Base-by-base conservation (phyloP, 2,329 filamentous ascomycete species). In the Phialophora verrucosa region DNA sequence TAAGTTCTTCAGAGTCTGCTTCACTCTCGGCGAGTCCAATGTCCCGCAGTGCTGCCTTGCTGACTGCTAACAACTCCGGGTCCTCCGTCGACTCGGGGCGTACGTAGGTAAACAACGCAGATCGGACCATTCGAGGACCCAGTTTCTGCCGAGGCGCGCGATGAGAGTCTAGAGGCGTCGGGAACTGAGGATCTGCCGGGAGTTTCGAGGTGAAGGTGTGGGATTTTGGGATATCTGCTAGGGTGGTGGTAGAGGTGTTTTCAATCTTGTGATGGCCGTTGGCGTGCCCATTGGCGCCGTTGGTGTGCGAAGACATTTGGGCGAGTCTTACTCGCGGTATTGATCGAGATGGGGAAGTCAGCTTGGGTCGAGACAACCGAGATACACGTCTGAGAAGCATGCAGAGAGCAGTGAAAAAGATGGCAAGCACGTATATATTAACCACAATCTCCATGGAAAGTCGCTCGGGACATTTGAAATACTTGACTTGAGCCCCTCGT, bases 21-120 rank as follows among this genome's bases (percentile, higher is more conserved):
- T 95, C 91, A 2, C 85, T 87, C 1, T 83, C 78, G 23, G 84
- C 83, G 66, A 99, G 87, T 0, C 91, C 91, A n/a, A 99, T 82
- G 73, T 97, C 92, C 59, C 83, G 83, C 79, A 98, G 83, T 0
- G 93, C 94, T 1, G 87, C 87, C 2, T 87, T 85, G 69, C 93
- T 97, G 1, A 96, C 89, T 6, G 87, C 90, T 1, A 98, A 84
- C 17, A 99, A 83, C 75, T 97, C 91, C 0, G 92, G 87, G 25
- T 90, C 85, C 69, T 88, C 83, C 29, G 88, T 85, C 23, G 83
- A 79, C 73, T 94, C 90, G 0, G 95, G 95, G 3, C 93, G 88
- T 23, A 99, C 93, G 83, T 90, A 99, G 8, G 93, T 96, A 79
- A 91, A 99, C 59, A 94, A 80, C 3, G 95, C 94, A 66, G 89